phyloP scores from a whole-genome alignment of 768 basidiomycete genomes.

The Termitomyces eurrhizus region DNA sequence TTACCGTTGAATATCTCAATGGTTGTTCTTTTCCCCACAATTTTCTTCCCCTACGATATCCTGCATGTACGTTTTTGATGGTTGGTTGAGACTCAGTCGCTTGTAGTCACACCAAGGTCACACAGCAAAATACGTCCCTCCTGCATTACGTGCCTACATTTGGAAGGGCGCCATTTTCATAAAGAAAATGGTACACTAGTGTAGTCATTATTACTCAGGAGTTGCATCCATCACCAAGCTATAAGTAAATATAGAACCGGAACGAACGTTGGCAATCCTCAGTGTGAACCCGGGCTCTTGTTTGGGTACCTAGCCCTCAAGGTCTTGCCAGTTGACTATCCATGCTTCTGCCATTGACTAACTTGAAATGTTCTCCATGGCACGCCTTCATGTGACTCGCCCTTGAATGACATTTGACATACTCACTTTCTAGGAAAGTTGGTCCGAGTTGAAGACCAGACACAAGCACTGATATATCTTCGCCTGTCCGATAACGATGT shows the following conservation, averaged over 20 bases:
- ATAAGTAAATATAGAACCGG: conserved; percentile 4
- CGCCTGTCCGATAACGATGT: not conserved
- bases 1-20: not conserved
- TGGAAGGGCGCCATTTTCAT: too few species aligned
- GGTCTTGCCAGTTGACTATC: not conserved
- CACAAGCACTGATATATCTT: not conserved
- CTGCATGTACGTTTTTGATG: too few species aligned
- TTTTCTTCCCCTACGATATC: not conserved
- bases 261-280: not conserved
- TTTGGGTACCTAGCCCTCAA: not conserved
- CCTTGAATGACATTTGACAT: not conserved
- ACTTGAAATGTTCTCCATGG: not conserved
- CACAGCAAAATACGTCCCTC: too few species aligned
- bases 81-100: too few species aligned
- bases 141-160: too few species aligned
- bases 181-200: not conserved
- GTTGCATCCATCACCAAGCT: not conserved
- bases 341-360: not conserved
- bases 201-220: conserved; percentile 6
- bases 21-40: not conserved
- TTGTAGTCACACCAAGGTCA: too few species aligned
- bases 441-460: not conserved
- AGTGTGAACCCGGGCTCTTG: not conserved
- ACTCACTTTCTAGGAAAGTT: not conserved
- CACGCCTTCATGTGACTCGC: not conserved